These are phyloP conservation scores for Sporobolomyces roseus DNA, from an alignment of 768 basidiomycete genomes.

Conservation along the genomic window DNA sequence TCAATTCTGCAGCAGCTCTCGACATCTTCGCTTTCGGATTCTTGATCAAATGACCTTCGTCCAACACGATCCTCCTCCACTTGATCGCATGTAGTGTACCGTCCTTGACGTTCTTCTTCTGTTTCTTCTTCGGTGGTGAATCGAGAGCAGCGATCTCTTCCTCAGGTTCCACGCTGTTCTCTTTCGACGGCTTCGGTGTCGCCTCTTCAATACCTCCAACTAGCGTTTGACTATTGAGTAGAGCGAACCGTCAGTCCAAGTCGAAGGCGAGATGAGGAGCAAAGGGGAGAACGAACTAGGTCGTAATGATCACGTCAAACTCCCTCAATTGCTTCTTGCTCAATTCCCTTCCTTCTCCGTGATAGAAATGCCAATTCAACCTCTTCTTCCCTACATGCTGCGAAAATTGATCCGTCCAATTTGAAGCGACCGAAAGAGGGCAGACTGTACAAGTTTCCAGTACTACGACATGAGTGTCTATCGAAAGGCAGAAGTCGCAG, in stretches of 20 bases:
- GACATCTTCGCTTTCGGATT: constrained; percentile 85
- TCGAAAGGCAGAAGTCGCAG: neutral
- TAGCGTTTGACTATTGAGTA: constrained; percentile 33
- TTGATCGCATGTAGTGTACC: constrained; percentile 61
- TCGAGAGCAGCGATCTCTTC: neutral
- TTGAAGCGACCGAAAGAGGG: constrained; percentile 77
- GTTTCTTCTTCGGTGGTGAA: constrained; percentile 60
- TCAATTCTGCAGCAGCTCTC: constrained; percentile 61
- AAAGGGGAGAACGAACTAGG: constrained; percentile 46
- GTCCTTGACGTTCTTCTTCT: constrained; percentile 53
- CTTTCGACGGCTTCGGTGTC: constrained; percentile 54
- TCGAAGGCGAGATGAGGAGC: neutral
- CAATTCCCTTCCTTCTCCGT: constrained; percentile 60
- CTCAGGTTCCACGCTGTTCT: neutral
- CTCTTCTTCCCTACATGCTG: constrained; percentile 41
- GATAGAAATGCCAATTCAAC: constrained; percentile 58
- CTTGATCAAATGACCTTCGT: constrained; percentile 83
- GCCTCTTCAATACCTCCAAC: constrained; percentile 51
- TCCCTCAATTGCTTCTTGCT: constrained; percentile 60
- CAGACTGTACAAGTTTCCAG: constrained; percentile 55
- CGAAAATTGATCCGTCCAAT: constrained; percentile 49
- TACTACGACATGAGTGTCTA: neutral
- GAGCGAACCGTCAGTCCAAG: neutral
- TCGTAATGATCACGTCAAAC: constrained; percentile 76
- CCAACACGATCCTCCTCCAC: constrained; percentile 85